Base-by-base conservation (phyloP, 2,329 filamentous ascomycete species). In the Berkeleyomyces basicola region DNA sequence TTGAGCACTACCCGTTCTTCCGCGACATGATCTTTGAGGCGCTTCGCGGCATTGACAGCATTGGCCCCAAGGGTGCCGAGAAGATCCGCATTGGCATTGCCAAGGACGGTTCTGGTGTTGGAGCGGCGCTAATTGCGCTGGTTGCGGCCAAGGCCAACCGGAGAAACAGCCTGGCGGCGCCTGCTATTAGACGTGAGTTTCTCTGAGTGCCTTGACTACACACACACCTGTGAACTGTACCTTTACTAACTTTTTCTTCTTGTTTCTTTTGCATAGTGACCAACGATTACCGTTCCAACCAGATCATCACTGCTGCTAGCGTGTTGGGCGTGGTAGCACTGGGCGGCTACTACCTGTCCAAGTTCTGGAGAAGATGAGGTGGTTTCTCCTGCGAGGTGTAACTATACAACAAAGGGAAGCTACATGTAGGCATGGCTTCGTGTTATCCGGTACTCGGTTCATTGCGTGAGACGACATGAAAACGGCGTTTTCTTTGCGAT, bases 1-100 rank as follows among this genome's bases (percentile, higher is more conserved):
- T 97, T 2, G 93, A 97, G 74, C 93, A 95, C 75, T 97, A 97
- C 73, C 93, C 93, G 7, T 85, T 85, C 70, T 99, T 96, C 75
- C 85, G 93, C 67, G 85, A 87, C 63, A 87, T 93, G 77, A 87
- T 97, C 66, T 82, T 91, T 66, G 88, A 95, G 70, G 88, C 88
- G 5, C 78, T 97, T 64, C 77, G 84, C 59, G 83, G 82, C 63
- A 83, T 96, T 61, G 81, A 89, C 14, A 83, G 86, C 65, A 87
- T 97, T 68, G 92, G 92, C 3, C 75, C 78, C 55, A 77, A 81
- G 63, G 90, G 91, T 9, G 90, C 95, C 67, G 86, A 88, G 75
- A 88, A 85, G 74, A 88, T 99, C 67, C 82, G 90, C 63, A 96
- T 99, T 70, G 93, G 92, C 31, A 93, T 97, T 70, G 93, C 93